Percentiles rank a stretch among this genome's conserved stretches.
Conservation (phyloP, 2,329 filamentous ascomycete genomes). For the Fonsecaea pugnacius region DNA sequence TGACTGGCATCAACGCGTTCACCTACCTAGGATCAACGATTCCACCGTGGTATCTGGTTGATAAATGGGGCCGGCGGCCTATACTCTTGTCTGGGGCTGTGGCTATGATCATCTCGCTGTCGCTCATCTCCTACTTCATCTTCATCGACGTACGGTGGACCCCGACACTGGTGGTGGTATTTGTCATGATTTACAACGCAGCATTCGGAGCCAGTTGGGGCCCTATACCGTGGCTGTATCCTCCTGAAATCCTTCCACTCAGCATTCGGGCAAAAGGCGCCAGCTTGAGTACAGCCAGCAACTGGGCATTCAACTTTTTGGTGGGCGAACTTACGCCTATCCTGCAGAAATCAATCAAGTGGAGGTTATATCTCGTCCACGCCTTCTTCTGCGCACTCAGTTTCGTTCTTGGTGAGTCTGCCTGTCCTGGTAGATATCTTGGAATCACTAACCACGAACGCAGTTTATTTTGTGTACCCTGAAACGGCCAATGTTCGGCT, state of each 20-base stretch:
- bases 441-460: conserved; percentile 21
- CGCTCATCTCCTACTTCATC: conserved; percentile 91
- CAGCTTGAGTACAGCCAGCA: conserved; percentile 91
- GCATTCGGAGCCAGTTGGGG: conserved; percentile 98
- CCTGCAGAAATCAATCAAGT: conserved; percentile 86
- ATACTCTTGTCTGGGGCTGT: conserved; percentile 89
- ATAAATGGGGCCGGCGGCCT: conserved; percentile 83
- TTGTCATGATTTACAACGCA: conserved; percentile 98
- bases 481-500: conserved; percentile 94
- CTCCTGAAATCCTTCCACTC: conserved; percentile 95
- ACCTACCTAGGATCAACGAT: conserved; percentile 91
- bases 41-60: conserved; percentile 95
- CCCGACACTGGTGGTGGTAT: conserved; percentile 82
- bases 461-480: conserved; percentile 96
- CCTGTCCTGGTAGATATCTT: background rate
- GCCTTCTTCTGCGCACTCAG: conserved; percentile 95
- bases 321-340: conserved; percentile 95
- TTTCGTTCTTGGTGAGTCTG: conserved; percentile 89
- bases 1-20: conserved; percentile 95
- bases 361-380: conserved; percentile 92
- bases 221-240: conserved; percentile 96
- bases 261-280: conserved; percentile 97
- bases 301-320: conserved; percentile 98
- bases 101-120: conserved; percentile 85
- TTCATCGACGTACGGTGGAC: conserved; percentile 80